These are phyloP conservation scores for Fusarium sp. DNA, from an alignment of 2,329 filamentous ascomycete genomes.

Conservation along the genomic window DNA sequence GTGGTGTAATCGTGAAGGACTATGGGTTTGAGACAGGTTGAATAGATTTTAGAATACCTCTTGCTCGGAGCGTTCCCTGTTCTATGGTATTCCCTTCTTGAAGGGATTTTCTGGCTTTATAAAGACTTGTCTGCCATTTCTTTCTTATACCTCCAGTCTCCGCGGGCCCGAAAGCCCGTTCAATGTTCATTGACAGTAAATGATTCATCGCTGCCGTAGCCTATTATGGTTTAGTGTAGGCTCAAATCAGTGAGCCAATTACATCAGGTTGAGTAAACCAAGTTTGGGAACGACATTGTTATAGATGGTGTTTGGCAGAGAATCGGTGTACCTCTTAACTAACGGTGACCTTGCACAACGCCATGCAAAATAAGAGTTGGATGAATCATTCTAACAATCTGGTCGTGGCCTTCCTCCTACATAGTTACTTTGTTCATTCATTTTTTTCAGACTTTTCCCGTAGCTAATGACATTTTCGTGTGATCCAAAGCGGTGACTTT, in stretches of 20 bases:
- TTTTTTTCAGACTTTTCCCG: background rate
- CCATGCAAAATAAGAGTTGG: background rate
- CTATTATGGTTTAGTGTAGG: background rate
- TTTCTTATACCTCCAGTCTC: background rate
- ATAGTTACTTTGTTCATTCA: no score
- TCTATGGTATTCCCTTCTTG: background rate
- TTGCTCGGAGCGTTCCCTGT: background rate
- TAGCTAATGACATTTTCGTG: background rate
- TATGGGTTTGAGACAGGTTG: background rate
- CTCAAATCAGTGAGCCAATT: background rate
- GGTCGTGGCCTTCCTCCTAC: background rate
- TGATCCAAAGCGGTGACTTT: background rate
- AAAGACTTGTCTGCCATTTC: background rate
- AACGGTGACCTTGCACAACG: background rate
- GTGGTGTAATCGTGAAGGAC: background rate
- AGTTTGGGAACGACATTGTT: background rate
- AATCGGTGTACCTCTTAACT: background rate
- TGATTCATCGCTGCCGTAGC: slow-evolving; percentile 13
- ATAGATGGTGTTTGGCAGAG: background rate
- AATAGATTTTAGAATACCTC: background rate
- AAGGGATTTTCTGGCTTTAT: background rate
- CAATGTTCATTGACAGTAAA: background rate
- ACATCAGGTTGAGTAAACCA: background rate
- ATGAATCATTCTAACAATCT: background rate
- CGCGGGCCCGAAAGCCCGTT: background rate